Evolutionary conservation across 75 land plant genomes (phyloP).

Genomic region (Pseudotsuga menziesii): DNA sequence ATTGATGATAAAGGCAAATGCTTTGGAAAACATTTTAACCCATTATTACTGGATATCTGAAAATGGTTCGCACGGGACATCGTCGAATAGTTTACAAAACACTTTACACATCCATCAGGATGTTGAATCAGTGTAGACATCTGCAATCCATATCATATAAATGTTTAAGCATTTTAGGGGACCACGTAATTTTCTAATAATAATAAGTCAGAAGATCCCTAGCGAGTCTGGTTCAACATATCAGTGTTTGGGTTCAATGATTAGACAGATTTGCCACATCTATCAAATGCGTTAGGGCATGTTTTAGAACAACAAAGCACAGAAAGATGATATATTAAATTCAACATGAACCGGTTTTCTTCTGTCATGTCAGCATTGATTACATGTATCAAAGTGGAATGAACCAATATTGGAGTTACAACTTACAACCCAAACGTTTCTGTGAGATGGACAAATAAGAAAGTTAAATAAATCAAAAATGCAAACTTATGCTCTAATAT

Average conservation of each 20-base stretch:
- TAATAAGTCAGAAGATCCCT: neutral
- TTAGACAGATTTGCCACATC: neutral
- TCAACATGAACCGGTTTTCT: neutral
- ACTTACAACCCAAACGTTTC: neutral
- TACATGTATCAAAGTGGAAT: conserved; percentile 7
- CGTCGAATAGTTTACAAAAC: neutral
- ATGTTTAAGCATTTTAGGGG: neutral
- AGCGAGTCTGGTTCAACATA: neutral
- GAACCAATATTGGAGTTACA: conserved; percentile 1
- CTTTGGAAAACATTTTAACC: conserved; percentile 4
- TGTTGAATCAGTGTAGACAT: conserved; percentile 4
- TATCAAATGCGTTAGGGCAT: neutral
- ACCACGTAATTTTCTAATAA: neutral
- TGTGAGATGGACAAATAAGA: neutral
- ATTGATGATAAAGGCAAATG: conserved; percentile 3
- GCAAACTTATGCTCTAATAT: no score
- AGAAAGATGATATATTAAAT: neutral
- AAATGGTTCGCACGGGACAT: neutral
- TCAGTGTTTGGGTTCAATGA: neutral
- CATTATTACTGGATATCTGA: neutral
- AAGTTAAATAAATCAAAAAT: no score
- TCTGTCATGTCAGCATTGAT: neutral
- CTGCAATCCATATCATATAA: neutral
- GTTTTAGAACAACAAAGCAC: neutral
- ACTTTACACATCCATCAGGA: neutral